These are phyloP conservation scores for Brassica balearica DNA, from an alignment of 441 rosid genomes.

Conservation along the genomic window DNA sequence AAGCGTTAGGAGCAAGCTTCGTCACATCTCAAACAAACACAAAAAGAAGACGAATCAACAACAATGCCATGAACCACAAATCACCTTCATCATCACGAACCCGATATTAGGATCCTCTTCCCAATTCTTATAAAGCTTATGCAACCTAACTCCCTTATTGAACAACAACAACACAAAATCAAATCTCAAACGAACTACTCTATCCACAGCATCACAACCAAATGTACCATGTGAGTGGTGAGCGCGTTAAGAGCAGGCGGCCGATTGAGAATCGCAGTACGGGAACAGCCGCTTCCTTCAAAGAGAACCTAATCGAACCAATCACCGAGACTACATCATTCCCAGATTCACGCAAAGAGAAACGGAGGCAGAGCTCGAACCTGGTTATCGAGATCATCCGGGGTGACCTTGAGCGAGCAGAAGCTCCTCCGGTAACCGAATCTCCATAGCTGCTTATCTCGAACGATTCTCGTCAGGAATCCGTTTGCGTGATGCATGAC, in stretches of 20 bases:
- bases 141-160: slow-evolving; percentile 70
- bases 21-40: neutral
- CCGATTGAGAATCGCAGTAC: slow-evolving; percentile 80
- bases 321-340: neutral
- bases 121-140: slow-evolving; percentile 77
- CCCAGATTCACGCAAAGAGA: neutral
- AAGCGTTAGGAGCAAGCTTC: no score
- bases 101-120: slow-evolving; percentile 85
- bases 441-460: slow-evolving; percentile 31
- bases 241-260: slow-evolving; percentile 83
- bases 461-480: slow-evolving; percentile 43
- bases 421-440: slow-evolving; percentile 42
- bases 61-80: neutral
- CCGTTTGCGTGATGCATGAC: slow-evolving; percentile 47
- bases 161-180: slow-evolving; percentile 5
- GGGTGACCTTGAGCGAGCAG: slow-evolving; percentile 47
- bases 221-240: slow-evolving; percentile 64
- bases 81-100: slow-evolving; percentile 81
- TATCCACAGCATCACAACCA: neutral
- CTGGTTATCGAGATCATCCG: slow-evolving; percentile 60
- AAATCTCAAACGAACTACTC: neutral
- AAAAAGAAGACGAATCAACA: neutral
- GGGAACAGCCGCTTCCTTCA: slow-evolving; percentile 68
- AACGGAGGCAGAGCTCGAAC: slow-evolving; percentile 32
- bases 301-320: slow-evolving; percentile 60